A percentile compares a stretch with the other conserved stretches of the same genome.
Evolutionary conservation across 352 stramenopile species (phyloP).

Genomic region (Pythium utonaiense): DNA sequence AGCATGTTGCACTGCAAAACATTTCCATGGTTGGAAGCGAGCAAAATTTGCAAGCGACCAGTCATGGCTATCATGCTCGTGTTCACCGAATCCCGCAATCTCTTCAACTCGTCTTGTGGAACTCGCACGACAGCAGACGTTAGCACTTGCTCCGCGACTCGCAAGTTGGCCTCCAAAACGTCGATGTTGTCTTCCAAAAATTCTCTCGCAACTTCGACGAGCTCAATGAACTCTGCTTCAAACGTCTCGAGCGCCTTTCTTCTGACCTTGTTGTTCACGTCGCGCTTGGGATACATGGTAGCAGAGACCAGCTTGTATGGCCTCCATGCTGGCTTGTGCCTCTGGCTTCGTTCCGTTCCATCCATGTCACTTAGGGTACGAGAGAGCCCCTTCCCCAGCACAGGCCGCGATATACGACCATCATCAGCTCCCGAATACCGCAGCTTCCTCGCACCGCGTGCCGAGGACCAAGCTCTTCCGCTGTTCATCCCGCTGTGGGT

Average conservation of each 20-base stretch:
- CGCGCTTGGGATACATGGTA: slow-evolving; percentile 61
- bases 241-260: slow-evolving; percentile 59
- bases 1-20: slow-evolving; percentile 70
- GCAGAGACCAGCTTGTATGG: slow-evolving; percentile 78
- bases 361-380: slow-evolving; percentile 5
- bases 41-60: slow-evolving; percentile 18
- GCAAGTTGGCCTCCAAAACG: slow-evolving; percentile 71
- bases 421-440: slow-evolving; percentile 30
- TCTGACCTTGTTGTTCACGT: slow-evolving; percentile 36
- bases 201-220: slow-evolving; percentile 35
- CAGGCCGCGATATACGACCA: slow-evolving; percentile 13
- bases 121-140: slow-evolving; percentile 50
- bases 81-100: slow-evolving; percentile 38
- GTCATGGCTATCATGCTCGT: slow-evolving; percentile 40
- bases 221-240: slow-evolving; percentile 31
- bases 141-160: slow-evolving; percentile 52
- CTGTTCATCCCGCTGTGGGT: slow-evolving; percentile 23
- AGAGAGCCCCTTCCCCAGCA: slow-evolving; percentile 16
- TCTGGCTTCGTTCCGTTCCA: slow-evolving; percentile 25
- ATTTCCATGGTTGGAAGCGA: slow-evolving; percentile 36
- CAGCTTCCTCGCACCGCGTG: slow-evolving; percentile 36
- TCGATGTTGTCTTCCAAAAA: slow-evolving; percentile 62
- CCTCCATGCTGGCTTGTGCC: slow-evolving; percentile 39
- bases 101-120: slow-evolving; percentile 53
- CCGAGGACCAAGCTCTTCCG: background rate